These are phyloP conservation scores for Trichoderma koningii DNA, from an alignment of 2,329 filamentous ascomycete genomes.

Conservation along the genomic window DNA sequence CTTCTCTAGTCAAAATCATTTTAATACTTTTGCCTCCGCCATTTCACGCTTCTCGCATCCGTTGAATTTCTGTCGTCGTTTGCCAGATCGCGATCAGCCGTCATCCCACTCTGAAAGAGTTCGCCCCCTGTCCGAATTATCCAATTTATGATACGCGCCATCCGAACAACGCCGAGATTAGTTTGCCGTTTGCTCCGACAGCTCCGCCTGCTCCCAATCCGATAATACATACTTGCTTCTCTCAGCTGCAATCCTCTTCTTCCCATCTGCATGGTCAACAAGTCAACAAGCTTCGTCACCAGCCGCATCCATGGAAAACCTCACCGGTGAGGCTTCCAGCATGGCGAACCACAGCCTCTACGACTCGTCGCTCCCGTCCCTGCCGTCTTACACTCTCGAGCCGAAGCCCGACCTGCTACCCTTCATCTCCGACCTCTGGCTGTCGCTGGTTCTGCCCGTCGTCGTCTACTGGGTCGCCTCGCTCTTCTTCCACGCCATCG, in stretches of 20 bases:
- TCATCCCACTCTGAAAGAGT: slow-evolving; percentile 1
- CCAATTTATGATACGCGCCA: slow-evolving; percentile 1
- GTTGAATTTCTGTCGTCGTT: not conserved
- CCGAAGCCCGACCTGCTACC: slow-evolving; percentile 72
- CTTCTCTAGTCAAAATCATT: not conserved
- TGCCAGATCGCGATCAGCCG: not conserved
- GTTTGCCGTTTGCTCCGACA: slow-evolving; percentile 9
- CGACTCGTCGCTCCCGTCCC: slow-evolving; percentile 69
- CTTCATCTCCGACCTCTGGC: slow-evolving; percentile 77
- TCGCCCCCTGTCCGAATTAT: not conserved
- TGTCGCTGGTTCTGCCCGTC: slow-evolving; percentile 75
- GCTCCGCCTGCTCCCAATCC: not conserved
- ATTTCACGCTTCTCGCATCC: not conserved
- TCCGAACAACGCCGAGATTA: slow-evolving; percentile 24
- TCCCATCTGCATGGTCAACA: slow-evolving; percentile 15
- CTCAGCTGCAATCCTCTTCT: not conserved
- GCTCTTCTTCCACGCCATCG: slow-evolving; percentile 82
- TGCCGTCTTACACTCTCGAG: slow-evolving; percentile 76
- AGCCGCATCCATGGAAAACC: slow-evolving; percentile 44
- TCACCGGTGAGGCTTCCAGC: slow-evolving; percentile 40
- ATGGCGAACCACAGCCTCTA: slow-evolving; percentile 58
- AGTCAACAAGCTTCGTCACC: no score
- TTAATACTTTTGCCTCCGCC: not conserved
- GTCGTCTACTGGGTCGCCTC: slow-evolving; percentile 88
- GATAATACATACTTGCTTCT: not conserved